Evolutionary conservation across 176 grass and related monocot species (phyloP).

Genomic region (Bolboschoenus planiculmis): DNA sequence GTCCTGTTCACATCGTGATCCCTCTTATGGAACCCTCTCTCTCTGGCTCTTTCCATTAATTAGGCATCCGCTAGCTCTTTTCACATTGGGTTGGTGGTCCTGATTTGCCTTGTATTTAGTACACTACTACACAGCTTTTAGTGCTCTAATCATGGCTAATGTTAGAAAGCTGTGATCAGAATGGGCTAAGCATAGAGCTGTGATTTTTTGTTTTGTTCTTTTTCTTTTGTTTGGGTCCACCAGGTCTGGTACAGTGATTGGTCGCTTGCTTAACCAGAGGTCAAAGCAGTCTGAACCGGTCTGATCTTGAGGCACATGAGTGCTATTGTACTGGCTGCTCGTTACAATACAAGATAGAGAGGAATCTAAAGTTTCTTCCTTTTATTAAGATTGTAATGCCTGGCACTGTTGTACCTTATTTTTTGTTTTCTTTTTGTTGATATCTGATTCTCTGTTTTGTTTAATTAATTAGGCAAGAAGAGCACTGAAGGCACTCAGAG

Average conservation of each 20-base stretch:
- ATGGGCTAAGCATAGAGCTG: not conserved
- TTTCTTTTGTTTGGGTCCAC: not conserved
- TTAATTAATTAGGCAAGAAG: slow-evolving; percentile 58
- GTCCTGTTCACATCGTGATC: not conserved
- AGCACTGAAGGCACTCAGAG: slow-evolving; percentile 73
- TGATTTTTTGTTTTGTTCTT: slow-evolving; percentile 6
- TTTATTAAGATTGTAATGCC: not conserved
- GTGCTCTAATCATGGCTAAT: not conserved
- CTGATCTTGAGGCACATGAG: not conserved
- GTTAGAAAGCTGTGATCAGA: not conserved
- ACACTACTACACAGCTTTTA: not conserved
- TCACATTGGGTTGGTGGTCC: not conserved
- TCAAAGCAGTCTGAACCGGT: not conserved
- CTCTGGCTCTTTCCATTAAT: not conserved
- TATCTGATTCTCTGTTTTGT: not conserved
- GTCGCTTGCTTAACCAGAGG: not conserved
- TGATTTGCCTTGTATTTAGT: not conserved
- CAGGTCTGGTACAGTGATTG: not conserved
- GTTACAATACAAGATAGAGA: not conserved
- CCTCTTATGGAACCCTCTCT: not conserved
- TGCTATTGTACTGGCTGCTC: not conserved
- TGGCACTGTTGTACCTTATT: not conserved
- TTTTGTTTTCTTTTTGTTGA: not conserved
- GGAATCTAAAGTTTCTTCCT: slow-evolving; percentile 1
- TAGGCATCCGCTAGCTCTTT: not conserved